Base-by-base conservation (phyloP, 208 protist genomes). In the Trypanosomatidae sp. region DNA sequence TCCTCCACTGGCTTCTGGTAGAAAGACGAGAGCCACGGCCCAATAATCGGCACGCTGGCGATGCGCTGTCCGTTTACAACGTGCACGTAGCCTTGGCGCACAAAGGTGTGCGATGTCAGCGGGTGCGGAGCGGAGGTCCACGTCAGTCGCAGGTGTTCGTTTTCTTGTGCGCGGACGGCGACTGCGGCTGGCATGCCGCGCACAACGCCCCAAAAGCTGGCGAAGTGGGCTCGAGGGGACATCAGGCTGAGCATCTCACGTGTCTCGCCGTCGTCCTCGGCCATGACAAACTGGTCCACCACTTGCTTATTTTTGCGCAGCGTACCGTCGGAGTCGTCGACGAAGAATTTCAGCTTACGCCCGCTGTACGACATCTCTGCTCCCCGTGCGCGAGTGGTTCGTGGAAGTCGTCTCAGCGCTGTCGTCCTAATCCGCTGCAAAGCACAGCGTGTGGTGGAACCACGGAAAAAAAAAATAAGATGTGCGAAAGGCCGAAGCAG, bases 171-270 rank as follows among this genome's bases (percentile, higher is more conserved):
- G n/a, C 71, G 66, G 3, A 94, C 68, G 3, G 90, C 89, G 30
- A 79, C 66, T 0, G 83, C 82, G 15, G 91, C 91, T 30, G 71
- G 71, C 3, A 77, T 58, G 25, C 89, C 91, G 15, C 91, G 83
- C 41, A 85, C 86, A 0, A 93, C 83, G 41, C 91, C 91, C 91
- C 91, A 96, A 59, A 96, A 94, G 60, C 87, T 91, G 22, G 71
- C 67, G 60, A 89, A 93, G 74, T 92, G 88, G 39, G 82, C 76
- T 3, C 77, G 67, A 12, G 71, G 74, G 10, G 56, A 33, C 83
- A 92, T 82, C 2, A 94, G 71, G 30, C 58, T 69, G 13, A 73
- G 36, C 65, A 94, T 79, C 74, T 96, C 91, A 39, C 62, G 71
- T 36, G 77, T 60, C 60, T 96, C 87, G 33, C 73, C 60, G 68